Evolutionary conservation across 257 asterid species (phyloP).

Genomic region (Nicotiana tomentosiformis): DNA sequence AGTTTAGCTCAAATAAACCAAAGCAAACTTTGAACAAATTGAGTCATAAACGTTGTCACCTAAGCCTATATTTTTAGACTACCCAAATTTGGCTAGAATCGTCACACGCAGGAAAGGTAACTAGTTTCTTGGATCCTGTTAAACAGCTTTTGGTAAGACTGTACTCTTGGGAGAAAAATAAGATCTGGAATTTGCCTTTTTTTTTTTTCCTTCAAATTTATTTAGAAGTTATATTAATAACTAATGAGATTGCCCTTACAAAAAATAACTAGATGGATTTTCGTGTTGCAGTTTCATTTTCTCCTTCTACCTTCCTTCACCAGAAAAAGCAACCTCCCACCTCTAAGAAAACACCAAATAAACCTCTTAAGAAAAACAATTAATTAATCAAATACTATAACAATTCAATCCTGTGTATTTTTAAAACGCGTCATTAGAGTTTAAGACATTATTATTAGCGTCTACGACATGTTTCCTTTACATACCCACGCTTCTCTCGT

Average conservation of each 20-base stretch:
- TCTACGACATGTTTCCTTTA: too few relatives aligned
- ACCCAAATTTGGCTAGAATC: too few relatives aligned
- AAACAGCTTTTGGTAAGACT: neutral
- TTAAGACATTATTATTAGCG: too few relatives aligned
- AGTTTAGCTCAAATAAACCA: too few relatives aligned
- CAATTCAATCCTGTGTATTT: neutral
- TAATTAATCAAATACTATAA: neutral
- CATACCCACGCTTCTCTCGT: too few relatives aligned
- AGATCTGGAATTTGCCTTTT: neutral
- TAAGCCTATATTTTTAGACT: too few relatives aligned
- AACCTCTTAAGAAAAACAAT: neutral
- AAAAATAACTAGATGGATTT: neutral
- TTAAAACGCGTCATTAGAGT: too few relatives aligned
- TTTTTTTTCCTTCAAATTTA: neutral
- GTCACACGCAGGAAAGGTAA: neutral
- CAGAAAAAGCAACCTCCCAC: neutral
- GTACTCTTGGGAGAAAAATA: neutral
- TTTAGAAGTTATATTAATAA: neutral
- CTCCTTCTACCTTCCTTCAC: neutral
- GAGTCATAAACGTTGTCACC: too few relatives aligned
- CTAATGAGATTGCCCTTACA: neutral
- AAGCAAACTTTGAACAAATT: too few relatives aligned
- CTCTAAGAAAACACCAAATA: neutral
- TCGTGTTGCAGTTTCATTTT: neutral
- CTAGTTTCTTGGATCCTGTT: neutral